Conservation (phyloP, 176 grass and related monocot species). For the Zea luxurians region DNA sequence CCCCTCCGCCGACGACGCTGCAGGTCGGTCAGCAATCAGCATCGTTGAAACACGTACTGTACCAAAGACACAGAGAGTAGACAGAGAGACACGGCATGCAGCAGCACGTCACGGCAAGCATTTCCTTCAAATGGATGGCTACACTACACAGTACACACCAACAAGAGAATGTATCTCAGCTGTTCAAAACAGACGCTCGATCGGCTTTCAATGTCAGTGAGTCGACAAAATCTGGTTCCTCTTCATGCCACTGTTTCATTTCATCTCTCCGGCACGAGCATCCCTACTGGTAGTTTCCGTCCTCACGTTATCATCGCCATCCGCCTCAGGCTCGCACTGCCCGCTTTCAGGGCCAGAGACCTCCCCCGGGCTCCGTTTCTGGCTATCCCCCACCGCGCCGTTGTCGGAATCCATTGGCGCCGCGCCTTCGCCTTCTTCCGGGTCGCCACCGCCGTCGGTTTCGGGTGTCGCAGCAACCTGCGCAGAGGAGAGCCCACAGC, state of each 20-base stretch:
- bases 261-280: constrained; percentile 7
- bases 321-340: constrained; percentile 64
- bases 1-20: too few relatives aligned
- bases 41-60: too few relatives aligned
- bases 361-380: constrained; percentile 71
- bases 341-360: constrained; percentile 68
- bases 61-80: too few relatives aligned
- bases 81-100: too few relatives aligned
- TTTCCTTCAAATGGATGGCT: too few relatives aligned
- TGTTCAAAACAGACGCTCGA: too few relatives aligned
- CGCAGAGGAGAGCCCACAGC: background rate
- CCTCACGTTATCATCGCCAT: constrained; percentile 48
- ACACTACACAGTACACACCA: too few relatives aligned
- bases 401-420: constrained; percentile 84
- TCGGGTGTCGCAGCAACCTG: constrained; percentile 68
- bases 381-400: constrained; percentile 43
- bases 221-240: background rate
- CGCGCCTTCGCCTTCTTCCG: constrained; percentile 90
- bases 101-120: too few relatives aligned
- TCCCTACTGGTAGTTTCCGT: constrained; percentile 32
- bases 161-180: too few relatives aligned
- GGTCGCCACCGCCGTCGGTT: constrained; percentile 72
- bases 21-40: too few relatives aligned
- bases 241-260: background rate
- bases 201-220: background rate